These are phyloP conservation scores for Vanrija sp. DNA, from an alignment of 1,284 basidiomycete species.

Conservation along the genomic window DNA sequence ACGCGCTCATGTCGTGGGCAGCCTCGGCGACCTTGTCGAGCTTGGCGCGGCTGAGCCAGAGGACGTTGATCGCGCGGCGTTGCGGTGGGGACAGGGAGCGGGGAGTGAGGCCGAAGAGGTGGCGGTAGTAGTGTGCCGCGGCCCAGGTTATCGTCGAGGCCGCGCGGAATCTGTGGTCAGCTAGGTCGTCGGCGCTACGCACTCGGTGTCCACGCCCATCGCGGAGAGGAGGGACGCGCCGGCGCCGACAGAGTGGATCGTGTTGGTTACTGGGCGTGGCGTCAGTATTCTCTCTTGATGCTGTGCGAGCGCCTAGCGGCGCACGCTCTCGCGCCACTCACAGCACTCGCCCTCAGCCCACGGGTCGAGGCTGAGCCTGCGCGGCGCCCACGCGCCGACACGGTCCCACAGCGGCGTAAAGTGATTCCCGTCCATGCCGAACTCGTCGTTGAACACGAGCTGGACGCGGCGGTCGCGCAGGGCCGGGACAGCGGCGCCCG, in stretches of 20 bases:
- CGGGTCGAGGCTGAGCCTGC: constrained; percentile 37
- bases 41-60: constrained; percentile 40
- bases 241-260: constrained; percentile 41
- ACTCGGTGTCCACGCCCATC: constrained; percentile 26
- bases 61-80: constrained; percentile 33
- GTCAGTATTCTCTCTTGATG: no score
- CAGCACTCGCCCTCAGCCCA: constrained; percentile 34
- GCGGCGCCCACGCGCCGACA: constrained; percentile 42
- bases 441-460: constrained; percentile 40
- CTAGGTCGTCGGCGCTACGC: neutral
- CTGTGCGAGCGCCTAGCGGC: no score
- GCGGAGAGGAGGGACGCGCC: constrained; percentile 43
- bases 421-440: constrained; percentile 36
- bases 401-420: constrained; percentile 43
- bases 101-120: constrained; percentile 38
- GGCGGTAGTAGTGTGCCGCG: constrained; percentile 41
- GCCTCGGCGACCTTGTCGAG: constrained; percentile 30
- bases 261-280: constrained; percentile 27
- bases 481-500: constrained; percentile 20
- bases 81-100: constrained; percentile 4
- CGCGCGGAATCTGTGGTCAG: constrained; percentile 5
- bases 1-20: constrained; percentile 32
- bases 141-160: constrained; percentile 42
- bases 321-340: constrained; percentile 26
- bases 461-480: constrained; percentile 29